Conservation (phyloP, 2,329 filamentous ascomycete genomes). For the Aschersonia sp. region DNA sequence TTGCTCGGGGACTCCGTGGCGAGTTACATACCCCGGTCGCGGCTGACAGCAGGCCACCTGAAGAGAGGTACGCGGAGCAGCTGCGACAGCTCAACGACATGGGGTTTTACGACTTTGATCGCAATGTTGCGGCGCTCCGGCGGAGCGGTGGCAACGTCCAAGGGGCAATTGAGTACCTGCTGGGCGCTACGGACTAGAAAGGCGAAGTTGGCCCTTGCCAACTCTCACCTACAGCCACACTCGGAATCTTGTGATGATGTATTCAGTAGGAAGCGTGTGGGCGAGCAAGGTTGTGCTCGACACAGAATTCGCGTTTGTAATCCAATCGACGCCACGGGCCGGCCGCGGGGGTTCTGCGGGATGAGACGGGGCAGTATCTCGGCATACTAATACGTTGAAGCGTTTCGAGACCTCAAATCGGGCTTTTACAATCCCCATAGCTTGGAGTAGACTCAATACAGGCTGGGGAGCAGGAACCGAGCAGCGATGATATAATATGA, state of each 20-base stretch:
- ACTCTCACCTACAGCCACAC: not conserved
- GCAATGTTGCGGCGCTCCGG: slow-evolving; percentile 77
- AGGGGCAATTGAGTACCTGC: slow-evolving; percentile 68
- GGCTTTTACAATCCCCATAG: no score
- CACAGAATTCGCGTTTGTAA: no score
- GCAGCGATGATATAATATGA: no score
- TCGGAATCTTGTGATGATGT: not conserved
- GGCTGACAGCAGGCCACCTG: slow-evolving; percentile 72
- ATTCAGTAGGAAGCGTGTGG: not conserved
- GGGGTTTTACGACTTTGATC: slow-evolving; percentile 95
- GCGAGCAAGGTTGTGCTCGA: not conserved
- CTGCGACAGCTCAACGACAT: slow-evolving; percentile 92
- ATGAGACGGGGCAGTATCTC: no score
- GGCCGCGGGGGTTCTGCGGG: no score
- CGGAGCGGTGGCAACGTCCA: slow-evolving; percentile 88
- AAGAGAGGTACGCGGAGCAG: slow-evolving; percentile 86
- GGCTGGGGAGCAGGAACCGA: no score
- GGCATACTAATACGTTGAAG: no score
- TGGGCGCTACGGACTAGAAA: slow-evolving; percentile 20
- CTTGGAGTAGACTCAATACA: no score
- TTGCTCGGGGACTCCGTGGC: slow-evolving; percentile 19
- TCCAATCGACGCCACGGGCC: no score
- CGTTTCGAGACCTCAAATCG: no score
- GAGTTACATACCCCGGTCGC: no score
- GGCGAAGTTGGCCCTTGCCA: no score